phyloP scores from a whole-genome alignment of 1,284 basidiomycete species.

The Phlebopus sp. region DNA sequence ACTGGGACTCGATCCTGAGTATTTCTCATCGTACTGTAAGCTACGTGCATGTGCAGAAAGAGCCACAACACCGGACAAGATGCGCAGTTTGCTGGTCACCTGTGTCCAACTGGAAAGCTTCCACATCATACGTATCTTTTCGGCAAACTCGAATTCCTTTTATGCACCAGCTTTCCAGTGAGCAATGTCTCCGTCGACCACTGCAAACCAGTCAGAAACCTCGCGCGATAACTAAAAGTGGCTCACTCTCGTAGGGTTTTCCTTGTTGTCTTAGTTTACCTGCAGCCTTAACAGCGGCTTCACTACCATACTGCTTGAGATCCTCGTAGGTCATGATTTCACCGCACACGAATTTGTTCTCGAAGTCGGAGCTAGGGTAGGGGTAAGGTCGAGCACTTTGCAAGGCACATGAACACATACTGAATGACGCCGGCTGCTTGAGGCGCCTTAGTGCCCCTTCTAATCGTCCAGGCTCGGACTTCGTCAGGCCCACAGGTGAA shows the following conservation, averaged over 20 bases:
- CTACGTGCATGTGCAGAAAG: no score
- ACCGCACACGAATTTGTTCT: conserved; percentile 99
- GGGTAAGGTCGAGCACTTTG: conserved; percentile 7
- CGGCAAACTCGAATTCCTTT: conserved; percentile 1
- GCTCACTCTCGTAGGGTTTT: conserved; percentile 87
- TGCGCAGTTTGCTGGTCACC: no score
- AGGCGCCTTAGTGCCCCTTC: conserved; percentile 91
- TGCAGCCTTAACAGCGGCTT: conserved; percentile 89
- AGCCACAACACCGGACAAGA: no score
- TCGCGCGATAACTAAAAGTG: conserved; percentile 1
- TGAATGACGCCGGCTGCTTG: conserved; percentile 99
- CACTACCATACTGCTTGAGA: conserved; percentile 89
- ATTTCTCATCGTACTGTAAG: no score
- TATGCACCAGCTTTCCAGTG: conserved; percentile 77
- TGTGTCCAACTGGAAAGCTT: no score
- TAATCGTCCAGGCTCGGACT: conserved; percentile 97
- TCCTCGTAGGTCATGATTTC: conserved; percentile 96
- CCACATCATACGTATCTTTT: conserved; percentile 3
- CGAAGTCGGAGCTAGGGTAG: conserved; percentile 75
- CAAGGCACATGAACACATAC: conserved; percentile 46
- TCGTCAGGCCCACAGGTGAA: conserved; percentile 97
- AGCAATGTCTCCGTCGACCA: conserved; percentile 82
- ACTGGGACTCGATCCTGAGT: no score
- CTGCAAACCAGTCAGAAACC: conserved; percentile 35
- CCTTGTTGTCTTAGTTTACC: conserved; percentile 97